Base-by-base conservation (phyloP, 2,329 filamentous ascomycete genomes). In the Sporothrix brasiliensis region DNA sequence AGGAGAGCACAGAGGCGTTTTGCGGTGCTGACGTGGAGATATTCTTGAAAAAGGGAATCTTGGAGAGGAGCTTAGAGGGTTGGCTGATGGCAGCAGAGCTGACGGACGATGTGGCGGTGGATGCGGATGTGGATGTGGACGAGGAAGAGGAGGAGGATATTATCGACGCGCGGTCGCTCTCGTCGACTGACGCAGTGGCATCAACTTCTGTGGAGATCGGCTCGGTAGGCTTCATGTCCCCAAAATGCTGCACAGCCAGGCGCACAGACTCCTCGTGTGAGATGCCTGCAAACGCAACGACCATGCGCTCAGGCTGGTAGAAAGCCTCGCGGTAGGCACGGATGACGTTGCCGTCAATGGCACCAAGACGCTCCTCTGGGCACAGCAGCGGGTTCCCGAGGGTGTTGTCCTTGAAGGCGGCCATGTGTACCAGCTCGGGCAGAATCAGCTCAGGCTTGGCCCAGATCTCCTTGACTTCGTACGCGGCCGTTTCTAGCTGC, bases 391-490 rank as follows among this genome's bases (percentile, higher is more conserved):
- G 95, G 80, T 98, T 96, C 50, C 95, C 95, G 14, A 99, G 85
- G 0, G 95, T 98, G 81, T 99, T 98, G 78, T 95, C 92, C 83
- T 93, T 95, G 82, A 92, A 99, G 2, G 94, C 95, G 11, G 95
- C 93, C 83, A 94, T 95, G 80, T 99, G 95, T 50, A 98, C 91
- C 75, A 99, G 82, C 81, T 99, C 95, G 0, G 95, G 95, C 72
- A 99, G 83, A 75, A 99, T 98, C 70, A 99, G 87, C 77, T 98
- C 94, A 0, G 95, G 94, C 84, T 97, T 98, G 76, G 91, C 91
- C 95, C 95, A 99, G 70, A 99, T 98, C 83, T 98, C 95, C 30
- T 89, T 89, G 79, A 99, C 95, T 82, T 99, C 95, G 78, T 98
- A 99, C 68, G 94, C 89, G 10, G 94, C 95, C 7, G 94, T 98